Conservation (phyloP, 2,329 filamentous ascomycete genomes). For the Botrytis deweyae region DNA sequence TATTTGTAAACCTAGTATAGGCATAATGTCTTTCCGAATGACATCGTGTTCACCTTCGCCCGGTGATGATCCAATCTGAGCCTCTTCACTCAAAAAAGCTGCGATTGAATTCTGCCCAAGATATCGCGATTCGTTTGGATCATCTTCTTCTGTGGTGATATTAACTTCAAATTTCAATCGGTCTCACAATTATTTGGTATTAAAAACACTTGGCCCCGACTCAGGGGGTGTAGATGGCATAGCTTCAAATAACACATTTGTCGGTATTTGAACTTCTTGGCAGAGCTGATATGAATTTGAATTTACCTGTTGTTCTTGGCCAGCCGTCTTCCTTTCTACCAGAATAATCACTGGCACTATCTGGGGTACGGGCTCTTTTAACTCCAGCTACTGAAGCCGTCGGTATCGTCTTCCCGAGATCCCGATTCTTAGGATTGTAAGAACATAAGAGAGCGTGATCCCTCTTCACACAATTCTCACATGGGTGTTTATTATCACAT, state of each 20-base stretch:
- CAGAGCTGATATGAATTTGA: neutral
- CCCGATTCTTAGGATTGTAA: conserved; percentile 60
- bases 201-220: neutral
- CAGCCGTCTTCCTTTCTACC: conserved; percentile 36
- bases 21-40: conserved; percentile 64
- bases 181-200: neutral
- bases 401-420: conserved; percentile 26
- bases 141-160: conserved; percentile 48
- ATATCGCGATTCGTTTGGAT: conserved; percentile 57
- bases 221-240: neutral
- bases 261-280: neutral
- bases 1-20: conserved; percentile 64
- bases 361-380: conserved; percentile 36
- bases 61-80: conserved; percentile 48
- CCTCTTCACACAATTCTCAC: conserved; percentile 66
- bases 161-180: conserved; percentile 19
- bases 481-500: conserved; percentile 67
- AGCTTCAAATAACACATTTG: neutral
- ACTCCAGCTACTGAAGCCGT: conserved; percentile 28
- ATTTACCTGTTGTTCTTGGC: conserved; percentile 38
- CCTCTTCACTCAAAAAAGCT: conserved; percentile 62
- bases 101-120: conserved; percentile 68
- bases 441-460: conserved; percentile 65
- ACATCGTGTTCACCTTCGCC: conserved; percentile 47
- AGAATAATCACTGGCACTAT: conserved; percentile 35